phyloP scores from a whole-genome alignment of 176 grass and related monocot genomes.

The Aegilops longissima region DNA sequence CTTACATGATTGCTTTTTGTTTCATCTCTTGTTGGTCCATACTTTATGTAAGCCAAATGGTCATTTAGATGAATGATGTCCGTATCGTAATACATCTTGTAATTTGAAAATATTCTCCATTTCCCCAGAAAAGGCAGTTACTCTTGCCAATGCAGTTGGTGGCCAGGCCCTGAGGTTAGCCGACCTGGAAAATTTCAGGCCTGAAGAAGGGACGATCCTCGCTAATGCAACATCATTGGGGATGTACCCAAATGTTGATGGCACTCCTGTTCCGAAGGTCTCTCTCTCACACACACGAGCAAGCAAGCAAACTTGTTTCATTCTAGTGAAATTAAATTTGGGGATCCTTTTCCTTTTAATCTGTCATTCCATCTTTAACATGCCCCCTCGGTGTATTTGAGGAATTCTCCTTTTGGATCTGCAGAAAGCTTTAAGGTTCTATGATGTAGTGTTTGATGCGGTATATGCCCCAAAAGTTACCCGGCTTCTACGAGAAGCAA shows the following conservation, averaged over 20 bases:
- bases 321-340: slow-evolving; percentile 5
- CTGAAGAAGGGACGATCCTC: slow-evolving; percentile 89
- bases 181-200: slow-evolving; percentile 81
- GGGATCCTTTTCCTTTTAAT: background rate
- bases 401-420: slow-evolving; percentile 22
- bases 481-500: slow-evolving; percentile 84
- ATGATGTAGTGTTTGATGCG: slow-evolving; percentile 85
- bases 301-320: background rate
- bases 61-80: slow-evolving; percentile 10
- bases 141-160: slow-evolving; percentile 71
- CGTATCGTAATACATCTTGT: background rate
- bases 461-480: slow-evolving; percentile 91
- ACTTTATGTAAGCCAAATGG: background rate
- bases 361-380: slow-evolving; percentile 15
- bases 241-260: slow-evolving; percentile 90
- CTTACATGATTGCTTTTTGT: slow-evolving; percentile 2
- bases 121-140: slow-evolving; percentile 74
- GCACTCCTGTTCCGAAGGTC: slow-evolving; percentile 88
- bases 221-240: slow-evolving; percentile 97
- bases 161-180: slow-evolving; percentile 68
- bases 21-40: background rate
- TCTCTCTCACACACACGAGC: background rate
- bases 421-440: slow-evolving; percentile 80
- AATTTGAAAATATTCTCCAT: slow-evolving; percentile 14
- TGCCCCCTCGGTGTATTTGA: slow-evolving; percentile 13